Evolutionary conservation across 2,329 filamentous ascomycete genomes (phyloP).

Genomic region (Grosmannia clavigera): DNA sequence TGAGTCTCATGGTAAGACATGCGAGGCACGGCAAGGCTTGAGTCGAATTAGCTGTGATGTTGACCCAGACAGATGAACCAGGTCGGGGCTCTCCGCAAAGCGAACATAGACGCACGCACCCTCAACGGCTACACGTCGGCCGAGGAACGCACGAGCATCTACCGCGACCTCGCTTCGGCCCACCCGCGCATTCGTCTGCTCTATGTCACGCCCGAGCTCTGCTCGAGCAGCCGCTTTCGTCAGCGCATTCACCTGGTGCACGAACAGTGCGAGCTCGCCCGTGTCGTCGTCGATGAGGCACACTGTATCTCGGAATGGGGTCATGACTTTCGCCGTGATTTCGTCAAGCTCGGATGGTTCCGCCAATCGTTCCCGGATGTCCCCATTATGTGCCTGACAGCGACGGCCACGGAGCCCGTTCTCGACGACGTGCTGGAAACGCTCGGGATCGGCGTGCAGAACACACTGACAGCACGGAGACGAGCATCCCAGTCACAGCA

Average conservation of each 20-base stretch:
- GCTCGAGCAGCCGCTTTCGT: constrained; percentile 65
- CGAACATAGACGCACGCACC: constrained; percentile 68
- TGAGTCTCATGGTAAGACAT: too few species aligned
- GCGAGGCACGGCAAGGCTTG: too few species aligned
- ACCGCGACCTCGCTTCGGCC: constrained; percentile 73
- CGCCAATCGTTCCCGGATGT: constrained; percentile 69
- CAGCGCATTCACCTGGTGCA: constrained; percentile 61
- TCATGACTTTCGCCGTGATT: constrained; percentile 90
- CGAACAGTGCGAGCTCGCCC: constrained; percentile 69
- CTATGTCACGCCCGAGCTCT: constrained; percentile 89
- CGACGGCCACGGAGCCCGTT: constrained; percentile 74
- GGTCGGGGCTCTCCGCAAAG: constrained; percentile 63
- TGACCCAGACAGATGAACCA: constrained; percentile 61
- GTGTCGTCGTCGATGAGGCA: constrained; percentile 85
- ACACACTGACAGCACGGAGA: too few species aligned
- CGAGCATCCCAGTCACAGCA: too few species aligned
- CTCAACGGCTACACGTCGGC: constrained; percentile 73
- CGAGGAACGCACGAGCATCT: constrained; percentile 53
- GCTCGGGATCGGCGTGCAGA: constrained; percentile 33
- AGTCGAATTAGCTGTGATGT: too few species aligned
- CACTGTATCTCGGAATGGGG: constrained; percentile 98
- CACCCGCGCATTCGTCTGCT: constrained; percentile 74
- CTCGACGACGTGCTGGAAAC: constrained; percentile 71
- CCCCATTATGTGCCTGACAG: constrained; percentile 85
- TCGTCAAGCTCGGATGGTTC: constrained; percentile 80